phyloP scores from a whole-genome alignment of 176 grass and related monocot genomes.

The Oryza brachyantha region DNA sequence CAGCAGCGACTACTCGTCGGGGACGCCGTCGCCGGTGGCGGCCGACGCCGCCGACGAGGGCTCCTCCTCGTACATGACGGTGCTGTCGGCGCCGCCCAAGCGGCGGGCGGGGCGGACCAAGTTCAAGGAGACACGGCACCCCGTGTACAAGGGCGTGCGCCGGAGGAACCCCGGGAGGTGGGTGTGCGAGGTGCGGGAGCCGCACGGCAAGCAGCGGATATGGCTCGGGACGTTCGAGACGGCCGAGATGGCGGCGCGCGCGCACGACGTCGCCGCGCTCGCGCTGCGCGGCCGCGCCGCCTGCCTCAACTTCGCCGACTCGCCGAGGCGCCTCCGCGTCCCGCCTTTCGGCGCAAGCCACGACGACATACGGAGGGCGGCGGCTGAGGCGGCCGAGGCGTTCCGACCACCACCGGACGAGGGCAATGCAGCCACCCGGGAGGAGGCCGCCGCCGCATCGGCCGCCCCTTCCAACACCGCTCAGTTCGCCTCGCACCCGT shows the following conservation, averaged over 20 bases:
- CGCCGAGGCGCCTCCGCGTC: constrained; percentile 43
- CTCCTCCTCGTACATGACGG: constrained; percentile 63
- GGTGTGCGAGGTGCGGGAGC: constrained; percentile 98
- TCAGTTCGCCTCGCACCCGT: not conserved
- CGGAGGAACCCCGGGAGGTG: constrained; percentile 69
- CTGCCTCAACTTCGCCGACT: constrained; percentile 97
- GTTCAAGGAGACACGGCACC: constrained; percentile 94
- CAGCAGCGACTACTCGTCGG: constrained; percentile 46
- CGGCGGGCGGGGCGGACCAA: constrained; percentile 80
- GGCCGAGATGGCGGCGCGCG: constrained; percentile 89
- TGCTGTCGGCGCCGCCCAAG: constrained; percentile 80
- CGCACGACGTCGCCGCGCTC: constrained; percentile 84
- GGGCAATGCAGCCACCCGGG: constrained; percentile 3
- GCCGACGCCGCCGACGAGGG: constrained; percentile 21
- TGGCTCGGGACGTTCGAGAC: constrained; percentile 93
- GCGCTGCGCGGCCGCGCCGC: constrained; percentile 67
- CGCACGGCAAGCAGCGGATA: constrained; percentile 78
- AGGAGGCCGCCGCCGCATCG: not conserved
- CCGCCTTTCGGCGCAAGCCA: constrained; percentile 41
- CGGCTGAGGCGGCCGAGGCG: constrained; percentile 47
- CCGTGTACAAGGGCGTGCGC: constrained; percentile 89
- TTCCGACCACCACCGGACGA: constrained; percentile 30
- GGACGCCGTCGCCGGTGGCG: constrained; percentile 23
- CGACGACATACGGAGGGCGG: constrained; percentile 57
- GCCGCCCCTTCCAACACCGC: not conserved